Evolutionary conservation across 2,329 filamentous ascomycete species (phyloP), one percentile per base, ranked within the genome.

Genomic region (Cladosporium colombiae): DNA sequence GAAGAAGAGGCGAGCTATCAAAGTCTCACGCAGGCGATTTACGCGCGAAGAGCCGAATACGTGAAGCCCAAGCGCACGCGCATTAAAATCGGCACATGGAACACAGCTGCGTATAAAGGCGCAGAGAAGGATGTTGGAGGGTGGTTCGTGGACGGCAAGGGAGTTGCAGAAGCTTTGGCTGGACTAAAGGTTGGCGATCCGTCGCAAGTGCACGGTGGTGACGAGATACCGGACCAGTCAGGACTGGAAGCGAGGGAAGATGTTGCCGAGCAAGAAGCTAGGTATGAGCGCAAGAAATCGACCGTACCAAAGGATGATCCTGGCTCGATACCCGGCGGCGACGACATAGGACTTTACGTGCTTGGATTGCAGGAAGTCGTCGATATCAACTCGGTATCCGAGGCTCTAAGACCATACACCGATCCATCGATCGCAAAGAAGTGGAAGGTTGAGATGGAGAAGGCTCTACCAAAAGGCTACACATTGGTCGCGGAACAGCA

Each of bases 21-120:
- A 44, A 74, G 69, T 35, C 79, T 89, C 10, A 82, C 83, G 2
- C 83, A 85, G 62, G 85, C 83, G 2, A 78, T 98, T 46, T 86
- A 89, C 74, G 88, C 90, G 46, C 86, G 95, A 63, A 86, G 89
- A 73, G 81, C 86, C 58, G 93, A 98, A 77, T 99, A 93, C 76
- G 89, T 90, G 29, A 86, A 88, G 44, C 86, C 88, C 52, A 89
- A 89, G 75, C 85, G 85, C 60, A 87, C 97, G 71, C 89, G 89
- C 70, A 86, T 99, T 78, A 97, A 97, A 79, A 85, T 99, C 61
- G 95, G 94, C 50, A 90, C 91, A 0, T 99, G 95, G 95, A 99
- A 99, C 78, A 92, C 97, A 18, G 95, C 93, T 4, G 89, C 90
- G 1, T 89, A 91, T 69, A 88, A 91, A 14, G 92, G 91, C 27